These are phyloP conservation scores for Pascua sp. DNA, from an alignment of 1,284 basidiomycete genomes.

Conservation along the genomic window DNA sequence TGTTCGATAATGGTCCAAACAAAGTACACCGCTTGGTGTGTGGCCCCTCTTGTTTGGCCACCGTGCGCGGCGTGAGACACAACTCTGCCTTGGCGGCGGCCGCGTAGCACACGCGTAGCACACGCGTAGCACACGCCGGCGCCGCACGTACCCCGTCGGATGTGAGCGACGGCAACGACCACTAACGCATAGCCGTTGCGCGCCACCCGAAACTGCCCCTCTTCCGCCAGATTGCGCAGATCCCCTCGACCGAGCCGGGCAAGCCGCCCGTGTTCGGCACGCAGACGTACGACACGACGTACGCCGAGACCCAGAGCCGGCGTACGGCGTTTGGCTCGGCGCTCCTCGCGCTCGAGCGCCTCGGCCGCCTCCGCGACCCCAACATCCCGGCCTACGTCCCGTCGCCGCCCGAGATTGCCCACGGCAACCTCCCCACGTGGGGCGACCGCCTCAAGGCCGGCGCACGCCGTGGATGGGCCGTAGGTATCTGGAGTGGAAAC, in stretches of 20 bases:
- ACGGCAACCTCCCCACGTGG: conserved; percentile 29
- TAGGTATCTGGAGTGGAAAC: conserved; percentile 52
- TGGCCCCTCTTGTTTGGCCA: too few relatives aligned
- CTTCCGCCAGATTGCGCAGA: conserved; percentile 36
- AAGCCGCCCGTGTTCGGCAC: conserved; percentile 26
- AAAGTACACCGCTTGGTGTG: too few relatives aligned
- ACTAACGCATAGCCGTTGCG: conserved; percentile 29
- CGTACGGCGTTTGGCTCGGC: conserved; percentile 43
- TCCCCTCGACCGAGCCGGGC: conserved; percentile 23
- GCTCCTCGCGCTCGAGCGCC: conserved; percentile 41
- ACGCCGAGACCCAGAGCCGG: conserved; percentile 31
- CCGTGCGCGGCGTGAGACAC: too few relatives aligned
- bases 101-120: too few relatives aligned
- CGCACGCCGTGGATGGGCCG: conserved; percentile 48
- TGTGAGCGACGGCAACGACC: too few relatives aligned
- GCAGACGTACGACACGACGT: conserved; percentile 36
- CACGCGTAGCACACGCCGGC: too few relatives aligned
- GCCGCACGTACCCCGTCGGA: too few relatives aligned
- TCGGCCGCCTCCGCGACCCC: conserved; percentile 33
- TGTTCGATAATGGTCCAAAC: too few relatives aligned
- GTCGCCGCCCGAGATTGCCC: conserved; percentile 33
- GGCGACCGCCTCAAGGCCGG: conserved; percentile 33
- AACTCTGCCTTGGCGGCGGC: too few relatives aligned
- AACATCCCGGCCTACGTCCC: conserved; percentile 11
- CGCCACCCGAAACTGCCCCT: conserved; percentile 33